Evolutionary conservation across 2,329 filamentous ascomycete species (phyloP), one percentile per base, ranked within the genome.

Genomic region (Diaporthe eres): DNA sequence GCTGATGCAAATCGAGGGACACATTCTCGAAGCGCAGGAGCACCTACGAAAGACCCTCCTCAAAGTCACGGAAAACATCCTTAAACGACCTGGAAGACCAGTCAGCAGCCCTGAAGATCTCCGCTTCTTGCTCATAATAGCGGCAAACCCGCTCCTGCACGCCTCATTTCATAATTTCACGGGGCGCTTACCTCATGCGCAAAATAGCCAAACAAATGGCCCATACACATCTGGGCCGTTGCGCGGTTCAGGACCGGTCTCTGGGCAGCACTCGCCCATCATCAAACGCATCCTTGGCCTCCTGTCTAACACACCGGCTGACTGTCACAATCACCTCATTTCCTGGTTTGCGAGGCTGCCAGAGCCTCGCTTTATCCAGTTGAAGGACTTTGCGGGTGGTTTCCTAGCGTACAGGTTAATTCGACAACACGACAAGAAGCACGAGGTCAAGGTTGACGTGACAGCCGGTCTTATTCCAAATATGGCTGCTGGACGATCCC

Each of bases 211-310:
- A 74, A 73, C 8, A 44, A 53, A 17, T 60, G 60, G 60, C 9
- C 51, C 47, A 15, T 42, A 77, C 6, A 72, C 76, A 4, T 61
- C 75, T 3, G 71, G 71, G 51, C 31, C 75, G 31, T 37, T 75
- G 68, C 81, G 85, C 8, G 84, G 82, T 51, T 83, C 84, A 3
- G 87, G 87, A 0, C 87, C 85, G 10, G 81, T 87, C 15, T 87
- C 90, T 37, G 93, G 92, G 2, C 91, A 94, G 76, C 94, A 98
- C 83, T 95, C 94, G 3, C 94, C 93, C 6, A 93, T 98, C 72
- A 91, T 97, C 80, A 98, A 98, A 83, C 91, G 96, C 51, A 92
- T 97, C 53, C 83, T 98, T 37, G 96, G 96, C 0, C 85, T 98
- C 13, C 82, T 98, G 34, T 93, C 95, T 1, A 95, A 97, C 82